Evolutionary conservation across 2,329 filamentous ascomycete genomes (phyloP).

Genomic region (Didymella glomerata): DNA sequence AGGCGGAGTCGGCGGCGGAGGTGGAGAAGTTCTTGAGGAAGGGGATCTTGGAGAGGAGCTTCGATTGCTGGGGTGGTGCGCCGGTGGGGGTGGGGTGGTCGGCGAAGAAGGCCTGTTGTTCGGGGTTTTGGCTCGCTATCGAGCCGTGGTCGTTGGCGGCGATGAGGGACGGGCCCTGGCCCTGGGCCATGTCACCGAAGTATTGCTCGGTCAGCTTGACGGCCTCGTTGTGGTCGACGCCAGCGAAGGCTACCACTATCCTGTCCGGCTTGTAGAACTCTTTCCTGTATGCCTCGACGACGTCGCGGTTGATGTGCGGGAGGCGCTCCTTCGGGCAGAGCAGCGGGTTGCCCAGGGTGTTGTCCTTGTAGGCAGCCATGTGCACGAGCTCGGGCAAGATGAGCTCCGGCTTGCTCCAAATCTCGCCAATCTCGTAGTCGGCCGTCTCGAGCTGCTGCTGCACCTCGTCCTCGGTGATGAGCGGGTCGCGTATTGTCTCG

Average conservation of each 20-base stretch:
- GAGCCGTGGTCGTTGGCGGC: constrained; percentile 37
- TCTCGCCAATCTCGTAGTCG: constrained; percentile 94
- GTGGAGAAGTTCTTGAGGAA: constrained; percentile 91
- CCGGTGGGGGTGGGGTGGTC: constrained; percentile 47
- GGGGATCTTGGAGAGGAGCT: constrained; percentile 81
- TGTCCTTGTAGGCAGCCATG: constrained; percentile 93
- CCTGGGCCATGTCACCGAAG: constrained; percentile 87
- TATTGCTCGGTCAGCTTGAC: constrained; percentile 81
- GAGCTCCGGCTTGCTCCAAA: constrained; percentile 96
- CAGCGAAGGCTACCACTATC: constrained; percentile 94
- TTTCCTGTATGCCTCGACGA: constrained; percentile 80
- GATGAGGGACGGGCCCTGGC: constrained; percentile 56
- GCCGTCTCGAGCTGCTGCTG: constrained; percentile 87
- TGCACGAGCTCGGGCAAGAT: constrained; percentile 96
- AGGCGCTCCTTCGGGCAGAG: constrained; percentile 89
- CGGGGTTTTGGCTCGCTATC: constrained; percentile 34
- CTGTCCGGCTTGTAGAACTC: constrained; percentile 88
- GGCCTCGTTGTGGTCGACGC: constrained; percentile 82
- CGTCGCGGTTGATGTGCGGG: constrained; percentile 73
- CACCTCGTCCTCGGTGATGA: constrained; percentile 87
- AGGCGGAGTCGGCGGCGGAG: constrained; percentile 70
- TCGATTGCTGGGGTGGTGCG: constrained; percentile 63
- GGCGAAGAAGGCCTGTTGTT: constrained; percentile 58
- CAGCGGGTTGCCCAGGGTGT: constrained; percentile 92
- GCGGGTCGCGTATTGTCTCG: constrained; percentile 88